phyloP scores from a whole-genome alignment of 1,139 yeast species.

The Taphrina confusa region DNA sequence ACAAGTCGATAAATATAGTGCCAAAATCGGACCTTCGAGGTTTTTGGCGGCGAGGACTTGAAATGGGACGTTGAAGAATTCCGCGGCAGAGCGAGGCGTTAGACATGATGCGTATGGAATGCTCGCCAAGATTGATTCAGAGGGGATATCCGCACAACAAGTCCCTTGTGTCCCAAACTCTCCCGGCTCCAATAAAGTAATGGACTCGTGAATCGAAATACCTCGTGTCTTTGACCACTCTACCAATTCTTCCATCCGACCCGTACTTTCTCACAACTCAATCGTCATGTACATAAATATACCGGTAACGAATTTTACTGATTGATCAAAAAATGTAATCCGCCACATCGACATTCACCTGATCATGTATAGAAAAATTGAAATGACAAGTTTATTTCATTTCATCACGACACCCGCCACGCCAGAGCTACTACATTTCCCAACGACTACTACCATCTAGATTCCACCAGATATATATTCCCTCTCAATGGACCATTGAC shows the following conservation, averaged over 20 bases:
- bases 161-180: slow-evolving; percentile 6
- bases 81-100: slow-evolving; percentile 7
- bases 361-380: too few species aligned
- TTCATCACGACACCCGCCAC: too few species aligned
- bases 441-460: slow-evolving; percentile 2
- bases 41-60: neutral
- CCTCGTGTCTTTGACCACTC: slow-evolving; percentile 4
- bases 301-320: too few species aligned
- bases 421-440: too few species aligned
- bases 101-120: slow-evolving; percentile 4
- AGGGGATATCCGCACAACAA: neutral
- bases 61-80: neutral
- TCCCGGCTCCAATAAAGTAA: neutral
- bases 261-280: too few species aligned
- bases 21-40: slow-evolving; percentile 6
- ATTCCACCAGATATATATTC: slow-evolving; percentile 16
- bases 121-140: neutral
- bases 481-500: slow-evolving; percentile 10
- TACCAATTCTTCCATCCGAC: slow-evolving; percentile 9
- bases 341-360: too few species aligned
- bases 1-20: slow-evolving; percentile 15
- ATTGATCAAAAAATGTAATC: too few species aligned
- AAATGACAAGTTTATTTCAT: too few species aligned
- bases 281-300: too few species aligned
- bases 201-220: neutral